Evolutionary conservation across 257 asterid genomes (phyloP).

Genomic region (Nicotiana paniculata): DNA sequence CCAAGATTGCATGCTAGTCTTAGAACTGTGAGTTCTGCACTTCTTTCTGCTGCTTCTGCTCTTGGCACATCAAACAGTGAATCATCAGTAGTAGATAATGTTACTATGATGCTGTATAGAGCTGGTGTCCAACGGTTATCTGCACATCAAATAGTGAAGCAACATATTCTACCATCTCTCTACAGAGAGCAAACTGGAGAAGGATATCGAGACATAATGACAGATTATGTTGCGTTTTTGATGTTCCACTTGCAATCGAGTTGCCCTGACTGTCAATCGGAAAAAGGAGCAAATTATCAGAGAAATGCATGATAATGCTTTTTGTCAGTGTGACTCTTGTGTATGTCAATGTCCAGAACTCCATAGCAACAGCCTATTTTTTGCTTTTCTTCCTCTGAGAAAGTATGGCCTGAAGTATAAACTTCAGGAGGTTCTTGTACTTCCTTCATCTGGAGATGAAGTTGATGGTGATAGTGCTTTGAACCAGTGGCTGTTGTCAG

Average conservation of each 20-base stretch:
- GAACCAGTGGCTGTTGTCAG: conserved; percentile 92
- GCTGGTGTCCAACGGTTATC: conserved; percentile 38
- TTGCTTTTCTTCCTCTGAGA: conserved; percentile 88
- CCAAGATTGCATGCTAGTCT: conserved; percentile 56
- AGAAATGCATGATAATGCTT: conserved; percentile 50
- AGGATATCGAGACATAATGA: conserved; percentile 46
- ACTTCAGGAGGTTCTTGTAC: conserved; percentile 83
- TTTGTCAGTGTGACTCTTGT: not conserved
- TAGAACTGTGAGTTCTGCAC: conserved; percentile 56
- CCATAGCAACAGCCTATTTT: conserved; percentile 73
- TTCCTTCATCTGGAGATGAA: conserved; percentile 96
- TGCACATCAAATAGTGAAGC: conserved; percentile 75
- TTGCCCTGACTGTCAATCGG: conserved; percentile 54
- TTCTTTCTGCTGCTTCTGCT: conserved; percentile 54
- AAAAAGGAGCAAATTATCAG: conserved; percentile 45
- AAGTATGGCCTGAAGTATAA: conserved; percentile 86
- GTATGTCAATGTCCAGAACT: too few species aligned
- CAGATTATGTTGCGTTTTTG: conserved; percentile 69
- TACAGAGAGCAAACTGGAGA: conserved; percentile 33
- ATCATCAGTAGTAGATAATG: conserved; percentile 39
- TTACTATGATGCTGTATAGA: conserved; percentile 25
- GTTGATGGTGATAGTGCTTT: conserved; percentile 77
- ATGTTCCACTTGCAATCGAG: conserved; percentile 78
- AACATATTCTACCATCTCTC: conserved; percentile 65
- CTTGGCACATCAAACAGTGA: conserved; percentile 34